These are phyloP conservation scores for Passiflora organensis DNA, from an alignment of 345 rosid genomes.

Conservation along the genomic window DNA sequence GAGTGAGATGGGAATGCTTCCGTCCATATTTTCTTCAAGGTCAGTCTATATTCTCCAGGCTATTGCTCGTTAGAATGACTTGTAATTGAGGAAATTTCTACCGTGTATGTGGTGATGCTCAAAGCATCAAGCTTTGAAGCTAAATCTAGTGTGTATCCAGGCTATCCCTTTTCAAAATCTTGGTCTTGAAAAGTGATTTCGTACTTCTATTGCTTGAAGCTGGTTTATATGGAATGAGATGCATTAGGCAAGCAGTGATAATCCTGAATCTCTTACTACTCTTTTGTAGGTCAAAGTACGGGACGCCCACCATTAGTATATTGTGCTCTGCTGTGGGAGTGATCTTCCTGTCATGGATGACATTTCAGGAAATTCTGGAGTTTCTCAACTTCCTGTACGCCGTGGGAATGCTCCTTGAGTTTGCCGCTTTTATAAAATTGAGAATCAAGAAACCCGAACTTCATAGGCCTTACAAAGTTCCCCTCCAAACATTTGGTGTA, in stretches of 20 bases:
- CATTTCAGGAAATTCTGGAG: constrained; percentile 86
- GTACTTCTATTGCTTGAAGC: too few relatives aligned
- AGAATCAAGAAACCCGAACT: constrained; percentile 74
- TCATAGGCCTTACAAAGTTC: constrained; percentile 66
- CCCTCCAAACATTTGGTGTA: constrained; percentile 59
- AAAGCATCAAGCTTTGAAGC: too few relatives aligned
- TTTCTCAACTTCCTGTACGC: constrained; percentile 85
- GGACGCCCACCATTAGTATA: constrained; percentile 86
- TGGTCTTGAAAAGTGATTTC: too few relatives aligned
- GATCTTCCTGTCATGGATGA: constrained; percentile 84
- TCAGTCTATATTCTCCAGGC: constrained; percentile 11
- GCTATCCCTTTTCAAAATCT: too few relatives aligned
- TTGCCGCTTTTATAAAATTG: constrained; percentile 75
- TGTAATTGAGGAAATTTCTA: too few relatives aligned
- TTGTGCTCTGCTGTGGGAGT: constrained; percentile 83
- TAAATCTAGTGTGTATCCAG: too few relatives aligned
- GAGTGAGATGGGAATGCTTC: constrained; percentile 93
- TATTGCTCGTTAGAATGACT: not conserved
- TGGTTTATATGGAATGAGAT: too few relatives aligned
- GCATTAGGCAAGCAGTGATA: too few relatives aligned
- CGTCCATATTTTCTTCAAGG: constrained; percentile 67
- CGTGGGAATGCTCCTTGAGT: constrained; percentile 80
- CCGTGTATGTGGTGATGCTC: too few relatives aligned
- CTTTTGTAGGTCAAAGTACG: constrained; percentile 63
- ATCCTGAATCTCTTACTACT: too few relatives aligned